A percentile compares a stretch with the other conserved stretches of the same genome.
Conservation (phyloP, 306 rosid genomes). For the Abrus precatorius region DNA sequence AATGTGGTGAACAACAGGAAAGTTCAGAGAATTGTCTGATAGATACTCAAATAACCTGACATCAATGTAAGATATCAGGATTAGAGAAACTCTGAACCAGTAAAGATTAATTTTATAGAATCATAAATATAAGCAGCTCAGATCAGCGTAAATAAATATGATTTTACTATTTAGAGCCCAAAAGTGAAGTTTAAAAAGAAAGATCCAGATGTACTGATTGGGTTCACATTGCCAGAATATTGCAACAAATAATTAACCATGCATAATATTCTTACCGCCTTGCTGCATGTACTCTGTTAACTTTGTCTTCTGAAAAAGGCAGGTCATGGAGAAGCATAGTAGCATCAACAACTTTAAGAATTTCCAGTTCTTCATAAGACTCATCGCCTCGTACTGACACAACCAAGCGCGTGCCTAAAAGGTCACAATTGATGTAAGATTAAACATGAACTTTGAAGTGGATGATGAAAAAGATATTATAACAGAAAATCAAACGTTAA, state of each 20-base stretch:
- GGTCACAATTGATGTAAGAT: constrained; percentile 29
- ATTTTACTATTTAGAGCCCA: constrained; percentile 4
- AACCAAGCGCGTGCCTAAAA: constrained; percentile 87
- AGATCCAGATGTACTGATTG: not conserved
- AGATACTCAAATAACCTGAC: constrained; percentile 86
- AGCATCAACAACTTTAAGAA: constrained; percentile 79
- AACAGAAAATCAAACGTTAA: not conserved
- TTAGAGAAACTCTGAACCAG: constrained; percentile 24
- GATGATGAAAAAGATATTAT: constrained; percentile 29
- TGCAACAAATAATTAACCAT: constrained; percentile 29
- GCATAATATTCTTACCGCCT: constrained; percentile 71
- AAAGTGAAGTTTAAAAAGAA: constrained; percentile 17
- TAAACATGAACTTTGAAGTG: constrained; percentile 15
- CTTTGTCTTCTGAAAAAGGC: constrained; percentile 74
- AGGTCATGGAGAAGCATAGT: constrained; percentile 91
- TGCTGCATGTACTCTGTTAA: constrained; percentile 93
- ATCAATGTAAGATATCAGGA: constrained; percentile 32
- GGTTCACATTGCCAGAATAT: constrained; percentile 31
- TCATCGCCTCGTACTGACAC: constrained; percentile 93
- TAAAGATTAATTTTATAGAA: constrained; percentile 3
- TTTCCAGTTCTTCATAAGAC: constrained; percentile 75
- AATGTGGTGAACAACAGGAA: constrained; percentile 93
- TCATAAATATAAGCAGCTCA: constrained; percentile 9
- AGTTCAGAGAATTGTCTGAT: constrained; percentile 73
- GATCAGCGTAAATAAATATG: constrained; percentile 26